phyloP scores from a whole-genome alignment of 192 early-diverging fungal species.

The Podila minutissima region DNA sequence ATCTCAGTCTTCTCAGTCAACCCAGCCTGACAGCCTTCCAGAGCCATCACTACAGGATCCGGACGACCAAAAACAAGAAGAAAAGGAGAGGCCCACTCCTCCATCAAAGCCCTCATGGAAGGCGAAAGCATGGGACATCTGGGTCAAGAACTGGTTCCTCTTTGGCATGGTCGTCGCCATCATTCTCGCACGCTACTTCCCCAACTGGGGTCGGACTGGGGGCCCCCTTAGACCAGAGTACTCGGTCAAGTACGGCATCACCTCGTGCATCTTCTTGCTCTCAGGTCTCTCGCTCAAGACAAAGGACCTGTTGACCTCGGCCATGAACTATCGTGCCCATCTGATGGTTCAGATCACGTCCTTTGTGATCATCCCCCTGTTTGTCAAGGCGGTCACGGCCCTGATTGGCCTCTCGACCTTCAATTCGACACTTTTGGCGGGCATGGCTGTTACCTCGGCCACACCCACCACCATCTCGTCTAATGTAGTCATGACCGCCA shows the following conservation, averaged over 20 bases:
- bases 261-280: constrained; percentile 70
- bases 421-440: constrained; percentile 64
- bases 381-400: constrained; percentile 66
- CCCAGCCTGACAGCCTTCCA: neutral
- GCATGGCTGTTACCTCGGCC: constrained; percentile 70
- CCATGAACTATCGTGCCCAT: constrained; percentile 68
- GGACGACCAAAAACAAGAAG: neutral
- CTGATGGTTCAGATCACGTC: constrained; percentile 68
- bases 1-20: neutral
- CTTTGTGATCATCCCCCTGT: constrained; percentile 67
- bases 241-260: constrained; percentile 73
- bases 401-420: constrained; percentile 60
- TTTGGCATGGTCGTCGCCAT: constrained; percentile 70
- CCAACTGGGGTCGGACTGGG: constrained; percentile 64
- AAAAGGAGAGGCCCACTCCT: neutral
- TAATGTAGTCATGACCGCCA: constrained; percentile 81
- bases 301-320: constrained; percentile 59
- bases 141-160: constrained; percentile 69
- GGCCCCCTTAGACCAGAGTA: constrained; percentile 67
- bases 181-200: constrained; percentile 66
- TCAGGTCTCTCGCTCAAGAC: constrained; percentile 71
- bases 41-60: neutral
- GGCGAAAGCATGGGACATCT: constrained; percentile 51
- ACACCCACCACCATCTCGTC: constrained; percentile 82
- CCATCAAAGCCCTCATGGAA: constrained; percentile 13